phyloP scores from a whole-genome alignment of 306 rosid species.

The Biancaea sappan region DNA sequence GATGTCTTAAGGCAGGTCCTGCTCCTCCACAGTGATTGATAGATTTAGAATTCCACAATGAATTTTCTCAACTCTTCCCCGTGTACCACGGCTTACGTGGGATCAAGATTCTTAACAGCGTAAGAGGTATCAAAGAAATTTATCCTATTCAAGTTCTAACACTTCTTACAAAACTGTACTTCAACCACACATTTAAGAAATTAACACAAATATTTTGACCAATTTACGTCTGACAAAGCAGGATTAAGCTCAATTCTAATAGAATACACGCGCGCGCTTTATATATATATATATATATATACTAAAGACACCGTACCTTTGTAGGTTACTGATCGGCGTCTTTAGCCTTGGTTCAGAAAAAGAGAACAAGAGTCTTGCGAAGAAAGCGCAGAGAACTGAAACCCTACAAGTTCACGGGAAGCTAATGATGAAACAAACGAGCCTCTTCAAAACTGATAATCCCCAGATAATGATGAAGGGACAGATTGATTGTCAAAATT shows the following conservation, averaged over 20 bases:
- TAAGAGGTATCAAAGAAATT: constrained; percentile 4
- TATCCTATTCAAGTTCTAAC: constrained; percentile 15
- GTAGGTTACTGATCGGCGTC: no score
- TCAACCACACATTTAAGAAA: background rate
- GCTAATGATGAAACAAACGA: no score
- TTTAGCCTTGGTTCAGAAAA: no score
- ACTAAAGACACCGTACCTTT: no score
- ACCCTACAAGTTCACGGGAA: no score
- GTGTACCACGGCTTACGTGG: background rate
- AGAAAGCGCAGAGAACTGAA: no score
- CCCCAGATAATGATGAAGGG: no score
- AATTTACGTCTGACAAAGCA: constrained; percentile 22
- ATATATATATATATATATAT: background rate
- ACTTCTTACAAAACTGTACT: constrained; percentile 4
- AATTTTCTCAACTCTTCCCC: constrained; percentile 13
- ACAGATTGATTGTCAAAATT: no score
- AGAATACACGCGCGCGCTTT: no score
- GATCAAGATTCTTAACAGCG: constrained; percentile 13
- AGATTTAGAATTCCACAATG: background rate
- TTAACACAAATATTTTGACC: background rate
- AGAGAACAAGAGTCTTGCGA: no score
- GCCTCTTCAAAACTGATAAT: no score
- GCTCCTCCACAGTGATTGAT: background rate
- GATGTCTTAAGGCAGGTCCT: background rate
- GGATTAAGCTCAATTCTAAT: background rate